Percentiles rank a stretch among this genome's conserved stretches.
These are phyloP conservation scores for Brassica balearica DNA, from an alignment of 441 rosid genomes.

Conservation along the genomic window DNA sequence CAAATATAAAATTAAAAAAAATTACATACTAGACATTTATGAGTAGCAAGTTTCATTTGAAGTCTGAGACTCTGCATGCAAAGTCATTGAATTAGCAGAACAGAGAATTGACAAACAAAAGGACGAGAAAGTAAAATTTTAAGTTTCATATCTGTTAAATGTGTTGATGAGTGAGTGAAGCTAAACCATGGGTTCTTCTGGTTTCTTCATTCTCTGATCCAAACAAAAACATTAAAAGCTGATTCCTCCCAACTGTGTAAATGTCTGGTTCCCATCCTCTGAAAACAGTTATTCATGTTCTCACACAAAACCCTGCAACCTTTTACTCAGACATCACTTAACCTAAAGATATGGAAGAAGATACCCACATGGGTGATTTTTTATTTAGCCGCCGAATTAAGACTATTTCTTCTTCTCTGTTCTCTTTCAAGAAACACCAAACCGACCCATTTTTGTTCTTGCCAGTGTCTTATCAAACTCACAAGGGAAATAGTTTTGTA, in stretches of 20 bases:
- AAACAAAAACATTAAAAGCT: slow-evolving; percentile 60
- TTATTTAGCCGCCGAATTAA: slow-evolving; percentile 37
- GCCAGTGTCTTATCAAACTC: slow-evolving; percentile 39
- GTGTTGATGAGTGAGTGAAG: slow-evolving; percentile 34
- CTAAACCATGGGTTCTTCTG: slow-evolving; percentile 19
- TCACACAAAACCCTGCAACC: slow-evolving; percentile 53
- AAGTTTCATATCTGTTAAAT: not conserved
- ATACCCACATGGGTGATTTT: slow-evolving; percentile 36
- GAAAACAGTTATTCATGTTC: slow-evolving; percentile 50
- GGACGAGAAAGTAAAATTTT: slow-evolving; percentile 25
- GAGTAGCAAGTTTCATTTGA: slow-evolving; percentile 39
- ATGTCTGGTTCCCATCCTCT: slow-evolving; percentile 54
- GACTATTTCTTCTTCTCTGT: slow-evolving; percentile 33
- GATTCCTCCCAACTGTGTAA: slow-evolving; percentile 47
- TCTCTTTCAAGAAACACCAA: slow-evolving; percentile 31
- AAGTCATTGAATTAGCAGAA: slow-evolving; percentile 35
- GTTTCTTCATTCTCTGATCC: slow-evolving; percentile 32
- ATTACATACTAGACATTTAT: slow-evolving; percentile 24
- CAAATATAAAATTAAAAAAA: not conserved
- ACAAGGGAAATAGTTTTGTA: slow-evolving; percentile 27
- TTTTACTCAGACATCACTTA: slow-evolving; percentile 57
- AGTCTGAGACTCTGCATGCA: slow-evolving; percentile 29
- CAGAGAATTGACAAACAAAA: slow-evolving; percentile 43
- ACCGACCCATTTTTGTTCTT: slow-evolving; percentile 59
- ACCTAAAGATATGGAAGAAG: slow-evolving; percentile 35